phyloP scores from a whole-genome alignment of 2,329 filamentous ascomycete species.

The Trichoderma semiorbis region DNA sequence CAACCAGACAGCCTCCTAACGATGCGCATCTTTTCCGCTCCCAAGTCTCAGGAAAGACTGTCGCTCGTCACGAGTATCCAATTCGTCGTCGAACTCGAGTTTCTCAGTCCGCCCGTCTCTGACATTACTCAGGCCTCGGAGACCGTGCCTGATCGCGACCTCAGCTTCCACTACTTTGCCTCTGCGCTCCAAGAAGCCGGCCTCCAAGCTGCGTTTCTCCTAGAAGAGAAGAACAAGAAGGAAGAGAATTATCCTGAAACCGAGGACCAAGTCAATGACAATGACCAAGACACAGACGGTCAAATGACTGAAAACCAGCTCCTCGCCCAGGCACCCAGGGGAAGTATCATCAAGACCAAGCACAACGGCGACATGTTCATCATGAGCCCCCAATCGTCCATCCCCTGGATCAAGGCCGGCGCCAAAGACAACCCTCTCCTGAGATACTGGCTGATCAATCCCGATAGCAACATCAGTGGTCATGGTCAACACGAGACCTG shows the following conservation, averaged over 20 bases:
- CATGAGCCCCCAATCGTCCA: slow-evolving; percentile 8
- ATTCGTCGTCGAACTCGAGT: slow-evolving; percentile 22
- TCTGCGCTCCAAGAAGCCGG: slow-evolving; percentile 1
- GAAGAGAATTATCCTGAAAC: not conserved
- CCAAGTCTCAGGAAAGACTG: not conserved
- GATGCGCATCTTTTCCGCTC: not conserved
- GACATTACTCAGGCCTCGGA: too few relatives aligned
- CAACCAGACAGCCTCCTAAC: not conserved
- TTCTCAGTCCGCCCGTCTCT: slow-evolving; percentile 13
- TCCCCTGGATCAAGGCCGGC: not conserved
- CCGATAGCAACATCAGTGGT: not conserved
- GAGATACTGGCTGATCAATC: slow-evolving; percentile 18
- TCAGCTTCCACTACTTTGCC: slow-evolving; percentile 9
- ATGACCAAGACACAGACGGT: too few relatives aligned
- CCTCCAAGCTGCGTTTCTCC: slow-evolving; percentile 16
- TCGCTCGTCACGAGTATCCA: slow-evolving; percentile 12
- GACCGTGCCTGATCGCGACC: not conserved
- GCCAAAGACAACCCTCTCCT: not conserved
- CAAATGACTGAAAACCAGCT: not conserved
- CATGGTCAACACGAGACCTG: not conserved
- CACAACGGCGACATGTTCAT: slow-evolving; percentile 9
- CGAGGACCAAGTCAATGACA: not conserved
- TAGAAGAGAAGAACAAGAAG: not conserved
- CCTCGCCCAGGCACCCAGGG: not conserved
- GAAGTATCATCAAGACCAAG: slow-evolving; percentile 12